phyloP scores from a whole-genome alignment of 306 rosid species.

The Bauhinia variegata region DNA sequence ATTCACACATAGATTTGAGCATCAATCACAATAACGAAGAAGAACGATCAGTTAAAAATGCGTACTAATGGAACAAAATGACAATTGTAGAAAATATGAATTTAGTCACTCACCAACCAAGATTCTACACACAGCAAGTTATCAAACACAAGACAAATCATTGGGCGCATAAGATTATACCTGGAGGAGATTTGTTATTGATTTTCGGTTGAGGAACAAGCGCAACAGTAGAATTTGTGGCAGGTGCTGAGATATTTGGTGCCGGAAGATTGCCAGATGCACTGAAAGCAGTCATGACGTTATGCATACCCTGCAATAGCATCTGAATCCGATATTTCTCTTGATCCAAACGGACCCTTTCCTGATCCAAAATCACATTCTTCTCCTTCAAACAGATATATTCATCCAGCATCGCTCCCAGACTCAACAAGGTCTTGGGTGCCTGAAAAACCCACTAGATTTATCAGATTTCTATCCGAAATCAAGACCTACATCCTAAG shows the following conservation, averaged over 20 bases:
- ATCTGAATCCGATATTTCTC: constrained; percentile 65
- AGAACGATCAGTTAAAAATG: no score
- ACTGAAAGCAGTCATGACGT: constrained; percentile 55
- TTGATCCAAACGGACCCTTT: constrained; percentile 56
- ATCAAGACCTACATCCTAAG: constrained; percentile 1
- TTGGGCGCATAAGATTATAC: constrained; percentile 33
- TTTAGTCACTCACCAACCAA: background rate
- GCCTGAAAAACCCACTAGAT: constrained; percentile 43
- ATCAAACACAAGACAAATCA: background rate
- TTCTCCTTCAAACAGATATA: constrained; percentile 74
- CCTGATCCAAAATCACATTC: constrained; percentile 66
- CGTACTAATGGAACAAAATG: background rate
- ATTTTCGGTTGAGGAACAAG: constrained; percentile 39
- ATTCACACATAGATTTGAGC: no score
- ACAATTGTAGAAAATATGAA: background rate
- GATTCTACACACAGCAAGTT: background rate
- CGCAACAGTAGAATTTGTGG: constrained; percentile 17
- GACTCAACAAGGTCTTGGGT: constrained; percentile 62
- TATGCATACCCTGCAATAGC: constrained; percentile 67
- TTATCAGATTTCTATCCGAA: background rate
- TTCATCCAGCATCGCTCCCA: constrained; percentile 70
- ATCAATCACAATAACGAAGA: no score
- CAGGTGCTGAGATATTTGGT: constrained; percentile 20
- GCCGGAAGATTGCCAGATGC: constrained; percentile 33
- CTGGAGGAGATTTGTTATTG: constrained; percentile 38